Conservation (phyloP, 345 rosid genomes). For the Eutrema japonicum region DNA sequence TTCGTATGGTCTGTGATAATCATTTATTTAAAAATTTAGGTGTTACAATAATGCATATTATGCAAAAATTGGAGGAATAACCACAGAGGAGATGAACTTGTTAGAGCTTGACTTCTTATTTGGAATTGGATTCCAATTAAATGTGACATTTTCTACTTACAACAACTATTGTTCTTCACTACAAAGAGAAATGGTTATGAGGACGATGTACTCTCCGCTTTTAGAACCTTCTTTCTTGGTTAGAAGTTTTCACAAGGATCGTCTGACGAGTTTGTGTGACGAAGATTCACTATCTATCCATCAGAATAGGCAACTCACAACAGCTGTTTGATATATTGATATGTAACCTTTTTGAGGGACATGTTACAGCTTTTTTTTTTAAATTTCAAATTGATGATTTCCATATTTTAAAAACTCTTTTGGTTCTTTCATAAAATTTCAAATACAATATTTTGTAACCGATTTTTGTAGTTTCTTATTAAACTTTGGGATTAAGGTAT, state of each 20-base stretch:
- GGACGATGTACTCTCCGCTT: slow-evolving; percentile 38
- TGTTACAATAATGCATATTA: slow-evolving; percentile 68
- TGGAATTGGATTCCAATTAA: slow-evolving; percentile 65
- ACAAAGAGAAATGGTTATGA: slow-evolving; percentile 51
- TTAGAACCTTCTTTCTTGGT: slow-evolving; percentile 32
- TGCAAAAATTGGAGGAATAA: slow-evolving; percentile 74
- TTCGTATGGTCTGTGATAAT: background rate
- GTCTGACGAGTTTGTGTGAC: slow-evolving; percentile 8
- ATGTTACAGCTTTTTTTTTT: slow-evolving; percentile 6
- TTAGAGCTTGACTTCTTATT: slow-evolving; percentile 73
- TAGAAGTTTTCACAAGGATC: slow-evolving; percentile 29
- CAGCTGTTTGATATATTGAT: slow-evolving; percentile 18
- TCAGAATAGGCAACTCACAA: slow-evolving; percentile 23
- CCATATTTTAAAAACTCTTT: background rate
- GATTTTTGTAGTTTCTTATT: background rate
- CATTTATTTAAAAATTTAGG: slow-evolving; percentile 31
- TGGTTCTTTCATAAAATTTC: background rate
- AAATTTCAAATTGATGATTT: slow-evolving; percentile 10
- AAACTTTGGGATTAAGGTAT: background rate
- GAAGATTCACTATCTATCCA: slow-evolving; percentile 28
- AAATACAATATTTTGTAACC: background rate
- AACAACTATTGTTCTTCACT: slow-evolving; percentile 57
- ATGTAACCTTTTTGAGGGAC: slow-evolving; percentile 2
- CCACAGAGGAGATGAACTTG: slow-evolving; percentile 64
- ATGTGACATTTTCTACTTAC: slow-evolving; percentile 59